These are phyloP conservation scores for Sporobolus alterniflorus DNA, from an alignment of 202 grass and related monocot species.

Conservation along the genomic window DNA sequence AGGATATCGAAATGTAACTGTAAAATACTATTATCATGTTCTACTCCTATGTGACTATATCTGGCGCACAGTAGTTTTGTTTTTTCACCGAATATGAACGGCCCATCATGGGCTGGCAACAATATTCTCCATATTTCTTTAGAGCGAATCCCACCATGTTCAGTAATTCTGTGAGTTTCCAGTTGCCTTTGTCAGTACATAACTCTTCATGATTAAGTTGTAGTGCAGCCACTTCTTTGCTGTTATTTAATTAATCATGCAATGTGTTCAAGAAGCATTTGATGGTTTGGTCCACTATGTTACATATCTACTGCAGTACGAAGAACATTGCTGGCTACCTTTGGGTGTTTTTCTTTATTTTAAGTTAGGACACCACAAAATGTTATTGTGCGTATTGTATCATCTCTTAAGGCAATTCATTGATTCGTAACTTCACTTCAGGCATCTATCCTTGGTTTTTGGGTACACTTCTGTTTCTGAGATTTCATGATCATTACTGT, in stretches of 20 bases:
- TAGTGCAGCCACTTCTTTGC: background rate
- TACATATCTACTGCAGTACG: constrained; percentile 2
- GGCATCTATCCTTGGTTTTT: constrained; percentile 21
- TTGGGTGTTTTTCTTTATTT: constrained; percentile 14
- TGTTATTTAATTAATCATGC: constrained; percentile 28
- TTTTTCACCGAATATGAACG: background rate
- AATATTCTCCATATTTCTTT: constrained; percentile 31
- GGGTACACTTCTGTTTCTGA: background rate
- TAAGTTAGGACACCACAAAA: background rate
- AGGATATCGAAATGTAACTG: background rate
- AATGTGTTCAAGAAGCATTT: constrained; percentile 26
- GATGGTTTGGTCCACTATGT: constrained; percentile 30
- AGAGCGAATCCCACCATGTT: constrained; percentile 22
- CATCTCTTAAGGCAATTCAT: constrained; percentile 11
- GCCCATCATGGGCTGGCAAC: constrained; percentile 13
- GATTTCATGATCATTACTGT: background rate
- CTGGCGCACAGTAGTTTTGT: background rate
- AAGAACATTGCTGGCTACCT: background rate
- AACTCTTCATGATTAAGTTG: constrained; percentile 17
- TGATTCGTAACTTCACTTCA: constrained; percentile 5
- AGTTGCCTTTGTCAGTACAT: constrained; percentile 8
- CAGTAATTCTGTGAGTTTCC: background rate
- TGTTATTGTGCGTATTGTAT: constrained; percentile 15
- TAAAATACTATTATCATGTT: background rate
- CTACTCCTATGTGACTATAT: background rate